Evolutionary conservation across 2,329 filamentous ascomycete species (phyloP).

Genomic region (Teratosphaeria destructans): DNA sequence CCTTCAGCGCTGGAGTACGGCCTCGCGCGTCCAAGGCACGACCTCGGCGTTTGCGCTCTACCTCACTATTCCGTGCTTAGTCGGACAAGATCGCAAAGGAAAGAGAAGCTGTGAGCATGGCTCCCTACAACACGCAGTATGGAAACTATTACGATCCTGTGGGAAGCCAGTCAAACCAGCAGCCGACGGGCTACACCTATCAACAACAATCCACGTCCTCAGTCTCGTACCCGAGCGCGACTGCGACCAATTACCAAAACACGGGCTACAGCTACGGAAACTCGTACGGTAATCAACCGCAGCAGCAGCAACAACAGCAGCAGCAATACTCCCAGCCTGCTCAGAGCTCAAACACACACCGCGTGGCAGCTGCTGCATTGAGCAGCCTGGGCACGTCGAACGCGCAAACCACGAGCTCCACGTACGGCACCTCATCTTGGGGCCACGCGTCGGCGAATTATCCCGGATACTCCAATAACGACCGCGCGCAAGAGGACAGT

Average conservation of each 20-base stretch:
- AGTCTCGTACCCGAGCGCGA: constrained; percentile 1
- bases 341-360: constrained; percentile 4
- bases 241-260: constrained; percentile 2
- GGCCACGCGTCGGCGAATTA: constrained; percentile 1
- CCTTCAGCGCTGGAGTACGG: neutral
- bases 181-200: constrained; percentile 12
- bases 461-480: constrained; percentile 2
- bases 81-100: neutral
- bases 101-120: constrained; percentile 9
- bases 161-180: constrained; percentile 20
- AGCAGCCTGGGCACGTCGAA: constrained; percentile 14
- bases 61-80: neutral
- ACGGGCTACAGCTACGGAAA: constrained; percentile 8
- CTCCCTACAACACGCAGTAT: constrained; percentile 17
- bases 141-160: constrained; percentile 23
- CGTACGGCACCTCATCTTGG: constrained; percentile 12
- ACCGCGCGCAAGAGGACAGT: constrained; percentile 13
- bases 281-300: constrained; percentile 8
- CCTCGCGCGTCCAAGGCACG: neutral
- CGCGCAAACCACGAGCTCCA: neutral
- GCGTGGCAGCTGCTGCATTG: constrained; percentile 13
- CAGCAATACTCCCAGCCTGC: constrained; percentile 6
- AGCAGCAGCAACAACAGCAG: constrained; percentile 11
- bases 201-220: constrained; percentile 9
- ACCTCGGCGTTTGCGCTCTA: neutral